A percentile compares a stretch with the other conserved stretches of the same genome.
Conservation (phyloP, 2,329 filamentous ascomycete species). For the Incumbomyces lentus region DNA sequence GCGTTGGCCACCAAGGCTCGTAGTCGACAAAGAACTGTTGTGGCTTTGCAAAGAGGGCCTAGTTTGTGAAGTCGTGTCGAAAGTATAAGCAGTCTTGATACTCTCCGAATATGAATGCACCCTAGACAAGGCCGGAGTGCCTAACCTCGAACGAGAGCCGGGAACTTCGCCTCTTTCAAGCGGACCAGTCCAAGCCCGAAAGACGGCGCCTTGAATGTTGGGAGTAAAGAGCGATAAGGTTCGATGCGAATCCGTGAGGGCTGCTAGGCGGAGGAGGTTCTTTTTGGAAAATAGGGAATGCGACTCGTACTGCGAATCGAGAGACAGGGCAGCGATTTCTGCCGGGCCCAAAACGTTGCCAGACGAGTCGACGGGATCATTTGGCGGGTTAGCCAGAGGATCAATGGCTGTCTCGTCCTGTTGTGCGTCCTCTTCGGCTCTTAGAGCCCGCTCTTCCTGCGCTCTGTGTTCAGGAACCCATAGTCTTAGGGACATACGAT, state of each 20-base stretch:
- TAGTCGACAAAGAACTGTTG: constrained; percentile 28
- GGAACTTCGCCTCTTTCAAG: constrained; percentile 56
- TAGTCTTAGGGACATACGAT: constrained; percentile 74
- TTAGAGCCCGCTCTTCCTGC: constrained; percentile 50
- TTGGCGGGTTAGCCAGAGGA: constrained; percentile 68
- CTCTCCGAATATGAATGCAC: constrained; percentile 51
- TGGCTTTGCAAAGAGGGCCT: constrained; percentile 33
- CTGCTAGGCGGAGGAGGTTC: constrained; percentile 73
- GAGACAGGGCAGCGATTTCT: constrained; percentile 63
- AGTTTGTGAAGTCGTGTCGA: constrained; percentile 61
- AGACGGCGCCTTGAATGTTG: constrained; percentile 79
- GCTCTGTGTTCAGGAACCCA: constrained; percentile 81
- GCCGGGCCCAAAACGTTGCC: constrained; percentile 67
- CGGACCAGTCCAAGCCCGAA: constrained; percentile 80
- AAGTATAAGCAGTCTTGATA: constrained; percentile 50
- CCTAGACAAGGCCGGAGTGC: constrained; percentile 46
- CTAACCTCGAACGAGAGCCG: constrained; percentile 23
- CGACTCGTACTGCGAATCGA: constrained; percentile 69
- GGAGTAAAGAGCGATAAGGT: constrained; percentile 88
- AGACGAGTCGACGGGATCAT: constrained; percentile 70
- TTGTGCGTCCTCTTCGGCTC: constrained; percentile 40
- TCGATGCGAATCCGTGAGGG: constrained; percentile 76
- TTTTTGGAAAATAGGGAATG: constrained; percentile 93
- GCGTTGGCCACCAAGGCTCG: constrained; percentile 30
- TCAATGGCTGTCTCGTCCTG: constrained; percentile 57